Base-by-base conservation (phyloP, 306 rosid genomes). In the Cucumis cinereus region DNA sequence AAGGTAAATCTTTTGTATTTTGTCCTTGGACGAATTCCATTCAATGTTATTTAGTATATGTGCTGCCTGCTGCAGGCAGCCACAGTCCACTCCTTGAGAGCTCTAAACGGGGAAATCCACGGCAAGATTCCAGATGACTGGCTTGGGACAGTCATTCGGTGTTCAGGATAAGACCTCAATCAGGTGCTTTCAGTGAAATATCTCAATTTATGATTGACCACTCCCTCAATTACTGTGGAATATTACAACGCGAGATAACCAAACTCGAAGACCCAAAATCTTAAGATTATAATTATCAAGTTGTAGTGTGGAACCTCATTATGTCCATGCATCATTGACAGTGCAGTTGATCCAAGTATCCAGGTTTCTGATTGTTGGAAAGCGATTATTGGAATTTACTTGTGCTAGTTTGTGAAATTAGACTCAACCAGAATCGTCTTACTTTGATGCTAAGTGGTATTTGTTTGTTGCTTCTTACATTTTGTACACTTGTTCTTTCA, bases 91-190 rank as follows among this genome's bases (percentile, higher is more conserved):
- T 88, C 97, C 8, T 63, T 87, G 47, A 85, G 85, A 81, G 96
- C 97, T 71, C 79, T 94, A 81, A 83, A 79, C 20, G 98, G 98
- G 56, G 97, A 86, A 75, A 82, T 94, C 62, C 79, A 82, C 77
- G 77, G 76, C 79, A 24, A 79, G 81, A 82, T 91, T 78, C 95
- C 98, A 1, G 88, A 86, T 24, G 96, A 94, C 81, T 94, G 98
- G 97, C 88, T 84, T 12, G 98, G 98, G 40, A 94, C 96, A 0
- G 85, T 80, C 6, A 95, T 94, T 81, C 86, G 91, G 14, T 87
- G 87, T 49, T 70, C 74, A 12, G 64, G 75, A 83, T 86, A 83
- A 52, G 81, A 14, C 76, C 35, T 55, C 41, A 15, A 43, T 24
- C 67, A 69, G 55, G 38, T 69, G 24, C 74, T 50, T 50, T 17